Base-by-base conservation (phyloP, 78 protist species). In the Fonticula alba region DNA sequence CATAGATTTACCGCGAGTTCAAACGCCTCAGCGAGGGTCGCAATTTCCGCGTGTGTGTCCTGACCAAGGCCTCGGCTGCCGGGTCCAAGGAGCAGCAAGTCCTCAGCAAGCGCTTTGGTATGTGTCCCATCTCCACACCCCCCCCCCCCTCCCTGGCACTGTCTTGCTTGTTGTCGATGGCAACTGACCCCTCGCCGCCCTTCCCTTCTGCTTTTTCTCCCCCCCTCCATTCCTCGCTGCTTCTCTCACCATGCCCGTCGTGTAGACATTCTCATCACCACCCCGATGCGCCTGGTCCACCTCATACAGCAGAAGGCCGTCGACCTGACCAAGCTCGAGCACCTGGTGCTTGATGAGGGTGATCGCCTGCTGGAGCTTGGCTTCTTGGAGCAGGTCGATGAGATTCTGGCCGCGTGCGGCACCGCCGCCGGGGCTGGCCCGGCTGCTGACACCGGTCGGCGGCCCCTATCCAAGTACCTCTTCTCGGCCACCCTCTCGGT, bases 341-440 rank as follows among this genome's bases (percentile, higher is more conserved):
- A 59, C 68, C 69, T 88, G 31, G 80, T 85, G 37, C 58, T 85
- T 49, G 94, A 88, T 56, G 94, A 88, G 66, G 94, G 86, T 31
- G 94, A 88, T 64, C 50, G 43, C 57, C 79, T 88, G 41, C 76
- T 87, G 52, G 85, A 73, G 52, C 33, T 51, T 10, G 76, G 80
- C 33, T 87, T 82, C 50, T 27, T 74, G 6, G 75, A 72, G 59
- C 93, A 87, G 81, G 80, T 72, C 5, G 73, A 67, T 64, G 73
- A 66, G 33, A 61, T 74, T 35, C 1, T 74, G 4, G 60, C 53
- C 1, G 72, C 75, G 20, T 68, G 80, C 51, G 3, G 55, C 27
- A 3, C 33, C 33, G n/a, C n/a, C n/a, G n/a, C 24, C 33, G 36
- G 2, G 33, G 32, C 53, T 66, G 10, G 10, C 29, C 13, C 40